Conservation (phyloP, 2,329 filamentous ascomycete species). For the Monosporascus cannonballus region DNA sequence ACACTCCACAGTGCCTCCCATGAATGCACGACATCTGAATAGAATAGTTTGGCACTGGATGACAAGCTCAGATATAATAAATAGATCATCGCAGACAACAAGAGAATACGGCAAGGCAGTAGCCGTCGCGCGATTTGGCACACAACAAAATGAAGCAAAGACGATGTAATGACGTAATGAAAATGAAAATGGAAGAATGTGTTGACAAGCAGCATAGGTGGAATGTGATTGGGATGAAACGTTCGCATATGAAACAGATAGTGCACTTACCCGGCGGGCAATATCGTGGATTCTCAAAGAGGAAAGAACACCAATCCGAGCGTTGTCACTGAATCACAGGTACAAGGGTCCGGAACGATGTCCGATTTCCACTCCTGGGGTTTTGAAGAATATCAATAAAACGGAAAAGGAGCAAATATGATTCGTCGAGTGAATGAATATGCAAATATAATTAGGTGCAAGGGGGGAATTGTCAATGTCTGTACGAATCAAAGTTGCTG, state of each 20-base stretch:
- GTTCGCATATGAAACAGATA: neutral
- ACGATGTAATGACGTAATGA: neutral
- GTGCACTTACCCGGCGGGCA: slow-evolving; percentile 12
- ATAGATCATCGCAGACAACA: neutral
- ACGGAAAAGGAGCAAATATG: neutral
- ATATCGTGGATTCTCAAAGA: slow-evolving; percentile 4
- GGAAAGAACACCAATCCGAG: neutral
- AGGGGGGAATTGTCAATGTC: too few relatives aligned
- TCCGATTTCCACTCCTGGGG: neutral
- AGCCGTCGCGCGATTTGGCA: neutral
- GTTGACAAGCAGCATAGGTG: neutral
- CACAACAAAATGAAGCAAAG: neutral
- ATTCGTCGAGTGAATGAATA: neutral
- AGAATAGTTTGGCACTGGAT: neutral
- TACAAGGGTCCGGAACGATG: neutral
- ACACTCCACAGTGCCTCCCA: neutral
- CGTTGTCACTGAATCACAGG: neutral
- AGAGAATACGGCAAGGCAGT: neutral
- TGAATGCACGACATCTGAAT: neutral
- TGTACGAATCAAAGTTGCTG: neutral
- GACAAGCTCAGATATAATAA: neutral
- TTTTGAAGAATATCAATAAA: neutral
- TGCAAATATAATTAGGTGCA: neutral
- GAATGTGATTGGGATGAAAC: too few relatives aligned
- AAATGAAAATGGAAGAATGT: neutral